Conservation (phyloP, 306 rosid species). For the Vigna angularis region DNA sequence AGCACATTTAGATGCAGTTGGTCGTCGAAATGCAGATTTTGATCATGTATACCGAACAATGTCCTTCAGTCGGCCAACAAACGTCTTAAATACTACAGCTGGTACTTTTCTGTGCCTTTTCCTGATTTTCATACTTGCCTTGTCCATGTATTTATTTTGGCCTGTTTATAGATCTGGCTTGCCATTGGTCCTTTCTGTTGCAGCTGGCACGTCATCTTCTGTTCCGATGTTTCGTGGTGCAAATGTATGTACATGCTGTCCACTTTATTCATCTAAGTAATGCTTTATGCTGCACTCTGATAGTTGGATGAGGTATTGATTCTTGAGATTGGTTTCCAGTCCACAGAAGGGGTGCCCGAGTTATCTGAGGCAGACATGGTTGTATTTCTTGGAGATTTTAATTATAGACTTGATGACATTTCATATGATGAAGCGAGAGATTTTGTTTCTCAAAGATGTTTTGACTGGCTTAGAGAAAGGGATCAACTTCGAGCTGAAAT, state of each 20-base stretch:
- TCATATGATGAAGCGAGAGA: constrained; percentile 98
- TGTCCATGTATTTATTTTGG: constrained; percentile 62
- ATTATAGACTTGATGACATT: constrained; percentile 89
- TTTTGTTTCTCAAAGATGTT: constrained; percentile 96
- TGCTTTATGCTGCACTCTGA: constrained; percentile 34
- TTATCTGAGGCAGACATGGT: constrained; percentile 92
- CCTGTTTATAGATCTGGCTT: constrained; percentile 77
- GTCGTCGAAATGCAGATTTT: constrained; percentile 94
- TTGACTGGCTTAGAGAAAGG: constrained; percentile 97
- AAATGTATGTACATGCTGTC: constrained; percentile 67
- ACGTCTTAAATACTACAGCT: constrained; percentile 60
- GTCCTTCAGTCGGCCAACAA: constrained; percentile 78
- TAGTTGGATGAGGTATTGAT: constrained; percentile 49
- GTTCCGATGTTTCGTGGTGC: constrained; percentile 65
- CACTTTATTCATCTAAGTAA: constrained; percentile 44
- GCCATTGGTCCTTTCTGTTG: constrained; percentile 81
- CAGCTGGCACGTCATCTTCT: constrained; percentile 82
- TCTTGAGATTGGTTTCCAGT: constrained; percentile 56
- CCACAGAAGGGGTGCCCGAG: constrained; percentile 79
- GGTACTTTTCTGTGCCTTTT: constrained; percentile 69
- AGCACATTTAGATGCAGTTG: constrained; percentile 93
- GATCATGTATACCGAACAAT: constrained; percentile 90
- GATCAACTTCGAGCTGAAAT: constrained; percentile 97
- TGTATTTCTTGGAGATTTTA: constrained; percentile 95
- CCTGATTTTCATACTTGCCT: constrained; percentile 58